phyloP scores from a whole-genome alignment of 805 yeast genomes.

The Spathaspora girioi region DNA sequence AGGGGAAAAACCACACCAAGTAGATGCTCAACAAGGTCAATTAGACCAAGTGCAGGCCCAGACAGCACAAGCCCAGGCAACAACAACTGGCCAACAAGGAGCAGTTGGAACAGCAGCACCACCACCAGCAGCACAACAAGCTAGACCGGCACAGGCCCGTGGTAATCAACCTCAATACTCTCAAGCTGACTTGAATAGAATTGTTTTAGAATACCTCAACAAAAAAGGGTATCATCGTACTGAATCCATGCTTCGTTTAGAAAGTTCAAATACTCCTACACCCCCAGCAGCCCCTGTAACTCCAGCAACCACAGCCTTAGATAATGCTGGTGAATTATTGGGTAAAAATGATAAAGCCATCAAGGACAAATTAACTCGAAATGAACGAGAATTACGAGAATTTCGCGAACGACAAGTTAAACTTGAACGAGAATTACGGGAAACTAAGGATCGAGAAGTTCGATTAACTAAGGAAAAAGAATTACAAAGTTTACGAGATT shows the following conservation, averaged over 20 bases:
- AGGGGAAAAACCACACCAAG: not conserved
- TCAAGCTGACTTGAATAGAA: constrained; percentile 84
- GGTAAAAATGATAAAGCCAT: constrained; percentile 20
- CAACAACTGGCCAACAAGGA: constrained; percentile 7
- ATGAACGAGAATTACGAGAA: constrained; percentile 33
- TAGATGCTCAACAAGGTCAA: constrained; percentile 1
- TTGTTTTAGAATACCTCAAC: constrained; percentile 87
- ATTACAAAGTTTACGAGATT: constrained; percentile 33
- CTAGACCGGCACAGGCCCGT: constrained; percentile 11
- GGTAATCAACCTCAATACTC: constrained; percentile 50
- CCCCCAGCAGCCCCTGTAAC: constrained; percentile 48
- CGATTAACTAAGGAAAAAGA: constrained; percentile 37
- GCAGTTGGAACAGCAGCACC: constrained; percentile 4
- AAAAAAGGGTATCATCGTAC: constrained; percentile 94
- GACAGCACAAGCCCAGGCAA: not conserved
- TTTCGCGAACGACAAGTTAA: constrained; percentile 29
- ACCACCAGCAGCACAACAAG: constrained; percentile 1
- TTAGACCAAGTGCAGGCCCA: not conserved
- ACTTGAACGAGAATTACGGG: constrained; percentile 36
- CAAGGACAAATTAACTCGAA: constrained; percentile 21
- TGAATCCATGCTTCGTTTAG: constrained; percentile 90
- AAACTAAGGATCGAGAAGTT: constrained; percentile 34
- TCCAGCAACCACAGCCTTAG: constrained; percentile 38
- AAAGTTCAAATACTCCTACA: constrained; percentile 61
- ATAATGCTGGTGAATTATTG: constrained; percentile 29